Conservation (phyloP, 2,329 filamentous ascomycete species). For the Penicillium sp. region DNA sequence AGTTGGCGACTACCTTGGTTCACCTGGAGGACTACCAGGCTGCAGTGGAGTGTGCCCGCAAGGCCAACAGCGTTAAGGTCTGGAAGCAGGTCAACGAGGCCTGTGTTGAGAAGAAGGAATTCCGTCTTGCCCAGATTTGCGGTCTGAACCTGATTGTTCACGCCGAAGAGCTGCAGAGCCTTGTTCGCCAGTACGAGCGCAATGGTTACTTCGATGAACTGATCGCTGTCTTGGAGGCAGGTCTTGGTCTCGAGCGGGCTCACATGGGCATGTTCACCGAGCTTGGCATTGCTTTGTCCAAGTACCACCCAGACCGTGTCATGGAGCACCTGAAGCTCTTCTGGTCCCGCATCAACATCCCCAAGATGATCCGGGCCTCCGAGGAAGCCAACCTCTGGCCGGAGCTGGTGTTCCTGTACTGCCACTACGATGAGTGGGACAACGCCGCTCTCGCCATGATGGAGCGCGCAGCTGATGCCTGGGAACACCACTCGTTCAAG, state of each 20-base stretch:
- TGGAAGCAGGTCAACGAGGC: slow-evolving; percentile 99
- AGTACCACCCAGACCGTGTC: slow-evolving; percentile 90
- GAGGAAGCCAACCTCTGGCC: slow-evolving; percentile 97
- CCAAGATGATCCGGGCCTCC: slow-evolving; percentile 90
- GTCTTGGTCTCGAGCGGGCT: slow-evolving; percentile 84
- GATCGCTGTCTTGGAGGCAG: slow-evolving; percentile 89
- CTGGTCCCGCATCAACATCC: slow-evolving; percentile 97
- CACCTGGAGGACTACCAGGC: slow-evolving; percentile 96
- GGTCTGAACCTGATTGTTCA: slow-evolving; percentile 97
- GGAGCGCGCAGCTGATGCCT: slow-evolving; percentile 94
- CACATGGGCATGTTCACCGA: slow-evolving; percentile 98
- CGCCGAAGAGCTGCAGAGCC: slow-evolving; percentile 86
- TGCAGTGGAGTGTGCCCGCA: slow-evolving; percentile 94
- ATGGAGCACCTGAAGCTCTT: slow-evolving; percentile 99
- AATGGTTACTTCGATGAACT: slow-evolving; percentile 99
- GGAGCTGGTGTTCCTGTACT: slow-evolving; percentile 95
- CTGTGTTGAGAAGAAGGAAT: slow-evolving; percentile 96
- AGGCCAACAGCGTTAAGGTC: slow-evolving; percentile 98
- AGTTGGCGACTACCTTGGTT: slow-evolving; percentile 96
- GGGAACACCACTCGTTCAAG: slow-evolving; percentile 99
- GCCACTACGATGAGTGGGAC: slow-evolving; percentile 97
- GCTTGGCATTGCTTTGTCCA: slow-evolving; percentile 85
- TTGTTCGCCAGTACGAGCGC: slow-evolving; percentile 94
- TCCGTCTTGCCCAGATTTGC: slow-evolving; percentile 97
- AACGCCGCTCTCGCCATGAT: slow-evolving; percentile 97